Evolutionary conservation across 2,329 filamentous ascomycete species (phyloP), one percentile per base, ranked within the genome.

Genomic region (Endothia cerciana): DNA sequence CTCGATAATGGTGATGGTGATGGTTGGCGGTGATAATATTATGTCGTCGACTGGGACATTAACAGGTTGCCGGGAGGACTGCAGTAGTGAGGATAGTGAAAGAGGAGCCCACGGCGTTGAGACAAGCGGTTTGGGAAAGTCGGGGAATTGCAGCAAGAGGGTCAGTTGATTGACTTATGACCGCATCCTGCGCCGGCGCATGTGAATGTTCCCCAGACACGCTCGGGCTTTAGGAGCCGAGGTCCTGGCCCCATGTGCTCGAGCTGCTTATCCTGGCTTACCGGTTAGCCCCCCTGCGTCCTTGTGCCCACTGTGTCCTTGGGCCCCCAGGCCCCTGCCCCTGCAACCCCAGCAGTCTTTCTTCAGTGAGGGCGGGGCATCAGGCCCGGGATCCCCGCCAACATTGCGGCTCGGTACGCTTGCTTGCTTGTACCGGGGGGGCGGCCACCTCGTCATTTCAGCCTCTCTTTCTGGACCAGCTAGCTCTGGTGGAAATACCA

Each of bases 181-280:
- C 62, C 41, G 51, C 65, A 64, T 60, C 51, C 28, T 33, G 36
- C 7, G 47, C 22, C 22, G 22, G 22, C 19, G 62, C 65, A 66
- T 66, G 65, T 66, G 65, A 66, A 67, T 55, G 62, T 61, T 36
- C 57, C 22, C 47, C 47, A 51, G 47, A 28, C 47, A 30, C 47
- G 33, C 33, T 5, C 33, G 57, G 58, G 43, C 62, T 47, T 45
- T 61, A 67, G 58, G 58, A 28, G 47, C 65, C 65, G 65, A 67
- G 65, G 65, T 55, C 60, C 62, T 59, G 47, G 47, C 22, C 38
- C 57, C 38, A 43, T 41, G 40, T 41, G 57, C 47, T 59, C 4
- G 61, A 57, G 47, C 33, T 66, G 38, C 61, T 63, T 22, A 41
- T 64, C 62, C 65, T 57, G 65, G 49, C 13, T 53, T 66, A n/a